Evolutionary conservation across 164 flowering plant genomes (phyloP).

Genomic region (Vitis rotundifolia): DNA sequence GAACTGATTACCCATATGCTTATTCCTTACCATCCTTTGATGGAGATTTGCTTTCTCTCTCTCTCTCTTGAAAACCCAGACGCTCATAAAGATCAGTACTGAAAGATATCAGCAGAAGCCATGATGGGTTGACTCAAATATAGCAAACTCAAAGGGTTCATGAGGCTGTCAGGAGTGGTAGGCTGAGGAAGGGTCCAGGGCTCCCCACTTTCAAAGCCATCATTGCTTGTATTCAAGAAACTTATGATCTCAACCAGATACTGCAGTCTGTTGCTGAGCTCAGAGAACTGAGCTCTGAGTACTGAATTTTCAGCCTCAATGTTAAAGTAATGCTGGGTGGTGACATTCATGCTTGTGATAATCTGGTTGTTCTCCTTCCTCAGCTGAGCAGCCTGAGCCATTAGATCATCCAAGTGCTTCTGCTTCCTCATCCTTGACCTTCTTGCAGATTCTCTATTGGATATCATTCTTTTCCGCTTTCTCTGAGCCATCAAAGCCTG

Average conservation of each 20-base stretch:
- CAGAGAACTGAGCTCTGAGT: conserved; percentile 37
- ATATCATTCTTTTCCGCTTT: conserved; percentile 46
- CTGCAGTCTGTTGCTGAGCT: conserved; percentile 34
- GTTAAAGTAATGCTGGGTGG: conserved; percentile 21
- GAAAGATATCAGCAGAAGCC: conserved; percentile 37
- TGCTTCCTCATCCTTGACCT: conserved; percentile 53
- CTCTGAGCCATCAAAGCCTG: conserved; percentile 40
- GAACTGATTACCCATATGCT: conserved; percentile 7
- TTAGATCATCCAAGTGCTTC: conserved; percentile 47
- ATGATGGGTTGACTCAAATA: conserved; percentile 40
- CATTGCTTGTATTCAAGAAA: conserved; percentile 12
- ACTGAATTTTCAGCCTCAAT: conserved; percentile 46
- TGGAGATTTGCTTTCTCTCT: background rate
- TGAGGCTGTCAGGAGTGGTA: conserved; percentile 13
- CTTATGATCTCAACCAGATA: conserved; percentile 35
- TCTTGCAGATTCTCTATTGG: conserved; percentile 52
- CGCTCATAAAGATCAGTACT: conserved; percentile 11
- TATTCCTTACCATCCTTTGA: no score
- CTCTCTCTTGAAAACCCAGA: conserved; percentile 6
- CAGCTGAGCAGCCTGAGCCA: conserved; percentile 26
- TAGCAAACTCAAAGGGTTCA: conserved; percentile 26
- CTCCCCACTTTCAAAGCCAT: background rate
- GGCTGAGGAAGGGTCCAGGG: conserved; percentile 6
- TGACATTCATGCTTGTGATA: conserved; percentile 21
- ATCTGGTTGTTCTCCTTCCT: conserved; percentile 31